A percentile compares a stretch with the other conserved stretches of the same genome.
These are phyloP conservation scores for Taxawa tesnikishii DNA, from an alignment of 2,329 filamentous ascomycete species.

Conservation along the genomic window DNA sequence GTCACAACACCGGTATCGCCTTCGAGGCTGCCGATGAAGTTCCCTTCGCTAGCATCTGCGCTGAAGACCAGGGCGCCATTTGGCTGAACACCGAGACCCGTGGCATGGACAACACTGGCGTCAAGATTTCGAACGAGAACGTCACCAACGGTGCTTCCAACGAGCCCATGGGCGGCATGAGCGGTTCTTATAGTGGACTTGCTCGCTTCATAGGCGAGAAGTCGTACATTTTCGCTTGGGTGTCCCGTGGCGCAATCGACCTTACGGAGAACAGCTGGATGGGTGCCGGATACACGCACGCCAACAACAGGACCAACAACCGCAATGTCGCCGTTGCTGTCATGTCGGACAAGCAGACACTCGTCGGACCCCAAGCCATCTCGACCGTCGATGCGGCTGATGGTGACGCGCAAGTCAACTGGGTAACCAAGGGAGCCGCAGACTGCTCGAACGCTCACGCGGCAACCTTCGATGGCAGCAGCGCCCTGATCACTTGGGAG, in stretches of 20 bases:
- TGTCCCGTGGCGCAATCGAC: conserved; percentile 46
- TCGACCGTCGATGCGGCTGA: conserved; percentile 39
- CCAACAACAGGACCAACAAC: conserved; percentile 41
- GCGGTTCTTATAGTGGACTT: conserved; percentile 48
- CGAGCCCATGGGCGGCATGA: conserved; percentile 51
- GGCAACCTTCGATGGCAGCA: conserved; percentile 39
- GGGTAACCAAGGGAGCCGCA: conserved; percentile 40
- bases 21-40: conserved; percentile 47
- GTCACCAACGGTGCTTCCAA: conserved; percentile 46
- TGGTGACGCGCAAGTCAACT: conserved; percentile 48
- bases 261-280: conserved; percentile 46
- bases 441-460: conserved; percentile 49
- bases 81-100: conserved; percentile 51
- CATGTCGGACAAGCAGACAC: conserved; percentile 46
- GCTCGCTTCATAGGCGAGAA: conserved; percentile 39
- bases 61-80: conserved; percentile 51
- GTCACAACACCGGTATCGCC: conserved; percentile 53
- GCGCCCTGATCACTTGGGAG: conserved; percentile 48
- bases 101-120: conserved; percentile 39
- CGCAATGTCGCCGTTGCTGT: conserved; percentile 48
- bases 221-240: conserved; percentile 51
- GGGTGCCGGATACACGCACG: conserved; percentile 42
- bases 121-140: conserved; percentile 52
- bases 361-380: conserved; percentile 40
- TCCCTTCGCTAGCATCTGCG: conserved; percentile 47